A percentile compares a stretch with the other conserved stretches of the same genome.
Conservation (phyloP, 306 rosid species). For the Prunus persica region Prunus_persica_NCBIv2 NC_034014.1:6511001-6511500, state of each 20-base stretch:
- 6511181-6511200: background rate
- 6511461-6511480: background rate
- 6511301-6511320: background rate
- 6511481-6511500: background rate
- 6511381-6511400: background rate
- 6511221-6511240: background rate
- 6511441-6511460: background rate
- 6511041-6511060: background rate
- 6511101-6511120: background rate
- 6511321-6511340: background rate
- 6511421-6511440: background rate
- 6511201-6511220: background rate
- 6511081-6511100: background rate
- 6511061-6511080: background rate
- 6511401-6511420: background rate
- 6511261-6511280: background rate
- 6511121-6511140: background rate
- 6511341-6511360: background rate
- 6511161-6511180: background rate
- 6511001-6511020: background rate
- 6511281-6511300: background rate
- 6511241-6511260: background rate
- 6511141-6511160: background rate
- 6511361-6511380: background rate
- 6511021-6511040: background rate